These are phyloP conservation scores for Silene noctiflora DNA, from an alignment of 179 eudicot species.

Conservation along the genomic window DNA sequence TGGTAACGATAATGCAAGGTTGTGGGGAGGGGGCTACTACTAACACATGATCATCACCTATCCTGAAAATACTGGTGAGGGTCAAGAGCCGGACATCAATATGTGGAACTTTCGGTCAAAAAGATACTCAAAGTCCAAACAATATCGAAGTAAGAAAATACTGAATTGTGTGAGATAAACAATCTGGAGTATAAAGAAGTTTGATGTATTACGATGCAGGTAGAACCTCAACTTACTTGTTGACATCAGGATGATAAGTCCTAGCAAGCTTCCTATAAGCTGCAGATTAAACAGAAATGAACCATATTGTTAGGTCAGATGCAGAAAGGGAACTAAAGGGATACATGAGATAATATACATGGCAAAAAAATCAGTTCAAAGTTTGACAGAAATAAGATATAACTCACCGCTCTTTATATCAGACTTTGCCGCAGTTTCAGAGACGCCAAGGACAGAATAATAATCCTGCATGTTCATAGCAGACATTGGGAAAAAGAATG, in stretches of 20 bases:
- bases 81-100: background rate
- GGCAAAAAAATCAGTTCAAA: background rate
- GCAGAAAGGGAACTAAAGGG: background rate
- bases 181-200: background rate
- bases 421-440: slow-evolving; percentile 64
- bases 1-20: background rate
- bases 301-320: slow-evolving; percentile 6
- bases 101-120: background rate
- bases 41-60: too few species aligned
- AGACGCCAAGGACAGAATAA: slow-evolving; percentile 76
- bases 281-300: slow-evolving; percentile 35
- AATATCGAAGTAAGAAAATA: background rate
- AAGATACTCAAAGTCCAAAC: background rate
- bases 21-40: too few species aligned
- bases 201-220: background rate
- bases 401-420: slow-evolving; percentile 80
- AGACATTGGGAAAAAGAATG: background rate
- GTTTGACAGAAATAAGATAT: background rate
- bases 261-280: slow-evolving; percentile 98
- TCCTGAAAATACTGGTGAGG: too few species aligned
- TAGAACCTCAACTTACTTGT: slow-evolving; percentile 58
- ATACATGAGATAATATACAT: background rate
- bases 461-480: slow-evolving; percentile 49
- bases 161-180: background rate
- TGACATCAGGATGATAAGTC: slow-evolving; percentile 91